Base-by-base conservation (phyloP, 2,329 filamentous ascomycete species). In the Dactylonectria macrodidyma region DNA sequence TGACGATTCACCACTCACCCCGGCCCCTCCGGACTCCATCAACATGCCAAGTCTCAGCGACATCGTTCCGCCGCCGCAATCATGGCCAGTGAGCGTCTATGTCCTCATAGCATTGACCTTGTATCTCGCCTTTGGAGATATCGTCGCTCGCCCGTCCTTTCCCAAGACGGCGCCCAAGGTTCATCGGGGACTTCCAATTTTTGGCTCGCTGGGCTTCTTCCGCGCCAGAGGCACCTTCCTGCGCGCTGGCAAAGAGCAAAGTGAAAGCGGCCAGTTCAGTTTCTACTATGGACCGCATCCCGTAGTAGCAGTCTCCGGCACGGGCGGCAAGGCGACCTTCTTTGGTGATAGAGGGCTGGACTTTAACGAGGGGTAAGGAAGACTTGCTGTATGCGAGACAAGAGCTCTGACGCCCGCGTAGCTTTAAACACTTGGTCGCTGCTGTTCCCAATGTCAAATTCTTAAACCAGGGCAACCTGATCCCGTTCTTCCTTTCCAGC, bases 381-480 rank as follows among this genome's bases (percentile, higher is more conserved):
- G 3, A 34, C 4, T 46, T 22, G 33, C 11, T 14, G 6, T 33
- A 19, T 7, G 12, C 16, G 16, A 33, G 33, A 9, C 8, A 12
- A 57, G 38, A 36, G 9, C 57, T 14, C 34, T 58, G 16, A 64
- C 44, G 3, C 33, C 14, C 3, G 22, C 22, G 26, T 26, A 64
- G 59, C 7, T 62, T 33, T 19, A 38, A 24, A n/a, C 10, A 46
- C 30, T 76, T 82, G 52, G 80, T 79, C 64, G 77, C 78, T 19
- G 74, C 76, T 6, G 67, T 72, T 0, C 79, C 80, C 3, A 68
- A 70, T 46, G 52, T 77, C 36, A 66, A 75, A 2, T 44, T 59
- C 38, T 24, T 73, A 1, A 56, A n/a, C 70, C 3, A 70, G 50
- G 76, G 22, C 2, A 22, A 34, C 11, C 33, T 54, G 30, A 34